phyloP scores from a whole-genome alignment of 768 basidiomycete genomes.

The Russula vinacea region DNA sequence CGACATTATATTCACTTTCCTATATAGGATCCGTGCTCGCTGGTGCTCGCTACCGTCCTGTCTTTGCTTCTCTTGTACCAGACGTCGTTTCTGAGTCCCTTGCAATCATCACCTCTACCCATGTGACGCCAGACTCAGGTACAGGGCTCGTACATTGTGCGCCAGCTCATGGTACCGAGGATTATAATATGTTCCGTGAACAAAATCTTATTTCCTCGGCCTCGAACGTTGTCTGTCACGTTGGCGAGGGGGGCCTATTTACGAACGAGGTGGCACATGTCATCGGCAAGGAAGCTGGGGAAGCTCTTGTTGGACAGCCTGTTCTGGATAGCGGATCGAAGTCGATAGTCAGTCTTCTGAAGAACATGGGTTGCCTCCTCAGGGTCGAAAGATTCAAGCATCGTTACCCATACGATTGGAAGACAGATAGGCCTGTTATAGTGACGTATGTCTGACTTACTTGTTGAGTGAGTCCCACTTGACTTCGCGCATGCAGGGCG shows the following conservation, averaged over 20 bases:
- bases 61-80: conserved; percentile 47
- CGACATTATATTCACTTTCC: background rate
- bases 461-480: background rate
- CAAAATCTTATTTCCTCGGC: conserved; percentile 47
- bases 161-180: conserved; percentile 91
- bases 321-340: conserved; percentile 73
- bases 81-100: conserved; percentile 26
- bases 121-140: conserved; percentile 85
- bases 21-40: conserved; percentile 51
- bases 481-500: conserved; percentile 48
- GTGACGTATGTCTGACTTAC: conserved; percentile 58
- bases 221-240: conserved; percentile 68
- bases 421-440: conserved; percentile 89
- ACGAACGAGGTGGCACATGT: conserved; percentile 54
- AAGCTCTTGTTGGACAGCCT: conserved; percentile 57
- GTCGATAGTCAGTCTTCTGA: conserved; percentile 61
- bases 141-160: conserved; percentile 96
- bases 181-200: conserved; percentile 73
- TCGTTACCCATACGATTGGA: conserved; percentile 96
- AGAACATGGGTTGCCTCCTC: conserved; percentile 52
- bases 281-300: conserved; percentile 48
- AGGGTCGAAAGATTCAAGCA: conserved; percentile 74
- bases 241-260: conserved; percentile 74
- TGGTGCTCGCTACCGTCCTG: conserved; percentile 54
- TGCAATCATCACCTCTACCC: conserved; percentile 59